phyloP scores from a whole-genome alignment of 108 stramenopile genomes.

The Pelagomonas calceolata region DNA sequence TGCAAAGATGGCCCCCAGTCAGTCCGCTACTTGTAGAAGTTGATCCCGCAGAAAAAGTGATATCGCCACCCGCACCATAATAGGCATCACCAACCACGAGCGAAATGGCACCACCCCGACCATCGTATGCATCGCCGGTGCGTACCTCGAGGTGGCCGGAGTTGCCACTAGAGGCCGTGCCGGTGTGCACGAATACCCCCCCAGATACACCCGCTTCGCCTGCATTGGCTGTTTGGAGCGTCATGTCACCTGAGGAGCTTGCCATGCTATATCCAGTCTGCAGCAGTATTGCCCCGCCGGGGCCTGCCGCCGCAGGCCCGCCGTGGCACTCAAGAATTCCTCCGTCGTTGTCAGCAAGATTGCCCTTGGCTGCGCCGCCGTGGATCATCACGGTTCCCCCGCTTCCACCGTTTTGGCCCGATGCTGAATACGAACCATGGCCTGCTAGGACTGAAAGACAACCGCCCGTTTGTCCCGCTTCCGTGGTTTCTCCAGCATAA shows the following conservation, averaged over 20 bases:
- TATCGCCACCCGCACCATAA: constrained; percentile 20
- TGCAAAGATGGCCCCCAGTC: neutral
- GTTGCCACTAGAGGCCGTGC: constrained; percentile 15
- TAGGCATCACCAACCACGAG: constrained; percentile 23
- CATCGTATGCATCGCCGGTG: constrained; percentile 18
- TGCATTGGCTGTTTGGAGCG: constrained; percentile 11
- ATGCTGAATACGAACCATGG: constrained; percentile 15
- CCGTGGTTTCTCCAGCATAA: constrained; percentile 27
- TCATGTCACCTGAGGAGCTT: constrained; percentile 10
- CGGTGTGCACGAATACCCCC: constrained; percentile 4
- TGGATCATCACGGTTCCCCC: constrained; percentile 24
- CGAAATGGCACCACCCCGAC: constrained; percentile 14
- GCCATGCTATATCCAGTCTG: constrained; percentile 9
- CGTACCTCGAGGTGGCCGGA: constrained; percentile 17
- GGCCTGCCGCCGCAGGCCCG: constrained; percentile 18
- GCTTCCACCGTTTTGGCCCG: constrained; percentile 18
- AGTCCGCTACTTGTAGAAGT: neutral
- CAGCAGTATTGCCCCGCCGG: constrained; percentile 24
- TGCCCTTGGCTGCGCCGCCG: constrained; percentile 44
- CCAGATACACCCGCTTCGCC: constrained; percentile 17
- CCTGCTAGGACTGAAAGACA: constrained; percentile 16
- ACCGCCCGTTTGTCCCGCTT: constrained; percentile 6
- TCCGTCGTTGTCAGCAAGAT: constrained; percentile 21
- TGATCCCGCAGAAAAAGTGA: constrained; percentile 2
- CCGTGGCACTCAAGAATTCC: constrained; percentile 14